Evolutionary conservation across 106 monocot genomes (phyloP).

Genomic region (Agapanthus africanus): DNA sequence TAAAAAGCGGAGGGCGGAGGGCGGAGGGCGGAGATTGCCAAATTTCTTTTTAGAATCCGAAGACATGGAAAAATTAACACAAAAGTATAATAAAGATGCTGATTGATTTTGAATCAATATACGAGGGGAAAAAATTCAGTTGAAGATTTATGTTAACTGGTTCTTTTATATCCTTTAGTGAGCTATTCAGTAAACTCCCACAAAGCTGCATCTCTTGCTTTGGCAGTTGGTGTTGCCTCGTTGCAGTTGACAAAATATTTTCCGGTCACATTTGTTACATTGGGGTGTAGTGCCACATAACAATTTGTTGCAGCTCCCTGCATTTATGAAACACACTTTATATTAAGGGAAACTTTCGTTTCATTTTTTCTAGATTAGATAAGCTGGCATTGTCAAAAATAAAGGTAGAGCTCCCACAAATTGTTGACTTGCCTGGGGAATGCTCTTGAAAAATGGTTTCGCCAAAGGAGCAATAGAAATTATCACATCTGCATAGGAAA

Average conservation of each 20-base stretch:
- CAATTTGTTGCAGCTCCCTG: slow-evolving; percentile 41
- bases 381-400: neutral
- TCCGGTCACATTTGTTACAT: slow-evolving; percentile 19
- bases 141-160: neutral
- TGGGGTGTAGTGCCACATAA: slow-evolving; percentile 28
- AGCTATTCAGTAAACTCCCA: slow-evolving; percentile 30
- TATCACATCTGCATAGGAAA: slow-evolving; percentile 13
- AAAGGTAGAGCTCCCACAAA: neutral
- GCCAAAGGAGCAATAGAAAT: slow-evolving; percentile 6
- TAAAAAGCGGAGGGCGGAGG: too few relatives aligned
- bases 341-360: too few relatives aligned
- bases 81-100: too few relatives aligned
- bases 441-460: slow-evolving; percentile 45
- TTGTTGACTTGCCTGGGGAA: slow-evolving; percentile 32
- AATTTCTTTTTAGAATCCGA: too few relatives aligned
- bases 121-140: neutral
- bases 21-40: too few relatives aligned
- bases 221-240: slow-evolving; percentile 9
- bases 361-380: neutral
- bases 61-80: too few relatives aligned
- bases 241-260: slow-evolving; percentile 37
- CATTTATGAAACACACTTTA: too few relatives aligned
- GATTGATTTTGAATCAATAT: too few relatives aligned
- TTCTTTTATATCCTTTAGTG: slow-evolving; percentile 9
- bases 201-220: slow-evolving; percentile 20